Evolutionary conservation across 2,329 filamentous ascomycete genomes (phyloP).

Genomic region (Gnomoniopsis smithogilvyi): DNA sequence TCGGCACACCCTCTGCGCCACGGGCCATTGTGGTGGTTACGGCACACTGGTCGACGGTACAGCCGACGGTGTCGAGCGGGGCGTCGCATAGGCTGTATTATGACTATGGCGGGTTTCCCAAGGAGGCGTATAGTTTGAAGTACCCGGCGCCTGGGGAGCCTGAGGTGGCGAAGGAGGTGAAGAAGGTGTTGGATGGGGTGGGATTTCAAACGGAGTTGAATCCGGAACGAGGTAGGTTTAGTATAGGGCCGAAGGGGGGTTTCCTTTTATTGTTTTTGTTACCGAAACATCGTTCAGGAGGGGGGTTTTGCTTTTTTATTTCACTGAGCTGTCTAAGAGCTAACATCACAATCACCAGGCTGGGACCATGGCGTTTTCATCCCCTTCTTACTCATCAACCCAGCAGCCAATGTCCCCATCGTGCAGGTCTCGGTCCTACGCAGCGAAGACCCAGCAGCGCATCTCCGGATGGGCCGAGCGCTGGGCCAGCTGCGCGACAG

Average conservation of each 20-base stretch:
- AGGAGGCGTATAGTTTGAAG: slow-evolving; percentile 50
- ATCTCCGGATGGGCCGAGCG: slow-evolving; percentile 52
- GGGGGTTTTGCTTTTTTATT: slow-evolving; percentile 7
- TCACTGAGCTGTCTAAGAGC: background rate
- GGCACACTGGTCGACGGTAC: slow-evolving; percentile 52
- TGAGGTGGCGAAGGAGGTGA: slow-evolving; percentile 47
- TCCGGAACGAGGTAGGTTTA: background rate
- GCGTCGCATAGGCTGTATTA: slow-evolving; percentile 47
- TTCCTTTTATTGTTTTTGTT: too few relatives aligned
- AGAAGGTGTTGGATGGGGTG: slow-evolving; percentile 39
- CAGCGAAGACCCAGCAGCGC: slow-evolving; percentile 45
- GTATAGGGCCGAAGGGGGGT: background rate
- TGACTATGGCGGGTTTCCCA: slow-evolving; percentile 59
- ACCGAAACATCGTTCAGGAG: too few relatives aligned
- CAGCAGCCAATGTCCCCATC: slow-evolving; percentile 49
- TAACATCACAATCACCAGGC: slow-evolving; percentile 21
- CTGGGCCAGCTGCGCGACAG: slow-evolving; percentile 45
- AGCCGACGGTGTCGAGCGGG: slow-evolving; percentile 49
- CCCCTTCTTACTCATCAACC: slow-evolving; percentile 52
- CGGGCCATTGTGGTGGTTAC: slow-evolving; percentile 55
- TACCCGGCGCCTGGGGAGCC: slow-evolving; percentile 56
- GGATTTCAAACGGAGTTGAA: slow-evolving; percentile 36
- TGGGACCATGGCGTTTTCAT: slow-evolving; percentile 64
- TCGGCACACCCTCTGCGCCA: slow-evolving; percentile 47
- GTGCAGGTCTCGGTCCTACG: slow-evolving; percentile 55